Base-by-base conservation (phyloP, 805 yeast genomes). In the Spathaspora hagerdaliae region DNA sequence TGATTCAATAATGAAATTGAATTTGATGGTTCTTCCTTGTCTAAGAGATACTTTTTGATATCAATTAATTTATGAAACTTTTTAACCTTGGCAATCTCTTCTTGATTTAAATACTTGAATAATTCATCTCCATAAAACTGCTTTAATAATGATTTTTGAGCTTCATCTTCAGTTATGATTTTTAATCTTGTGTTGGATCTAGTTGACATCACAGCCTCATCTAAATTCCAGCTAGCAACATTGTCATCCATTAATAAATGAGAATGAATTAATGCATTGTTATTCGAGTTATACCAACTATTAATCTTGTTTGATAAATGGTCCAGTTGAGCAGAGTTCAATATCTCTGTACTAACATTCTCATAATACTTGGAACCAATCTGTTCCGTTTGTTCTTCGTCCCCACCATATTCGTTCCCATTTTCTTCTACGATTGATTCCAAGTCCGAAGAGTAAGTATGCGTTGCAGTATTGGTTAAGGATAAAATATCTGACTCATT, bases 221-320 rank as follows among this genome's bases (percentile, higher is more conserved):
- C 71, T 38, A 67, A 50, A 45, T 67, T 63, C 71, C 71, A 66
- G 36, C 64, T 58, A 13, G 73, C 73, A 6, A 61, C 55, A 49
- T 67, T 66, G 44, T 66, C 73, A 46, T 63, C 67, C 7, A 61
- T 52, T 10, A 39, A 14, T 12, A 62, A 36, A 14, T 56, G 58
- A 13, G 47, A 52, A 7, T 48, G 41, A 14, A 50, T 41, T n/a
- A 49, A 42, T 12, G 36, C 38, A 15, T 43, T 35, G 12, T 29
- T 29, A 33, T 45, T 47, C 26, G 51, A 43, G 27, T 44, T 34
- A 27, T 56, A 53, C 64, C 62, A 60, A 29, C 49, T 53, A 32
- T 53, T 49, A 15, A 60, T 58, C 14, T 54, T 51, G 41, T 49
- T 32, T 7, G 53, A 45, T 29, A 55, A 43, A 27, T 49, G 42